Evolutionary conservation across 495 filamentous ascomycete genomes (phyloP).

Genomic region (Podospora comata): DNA sequence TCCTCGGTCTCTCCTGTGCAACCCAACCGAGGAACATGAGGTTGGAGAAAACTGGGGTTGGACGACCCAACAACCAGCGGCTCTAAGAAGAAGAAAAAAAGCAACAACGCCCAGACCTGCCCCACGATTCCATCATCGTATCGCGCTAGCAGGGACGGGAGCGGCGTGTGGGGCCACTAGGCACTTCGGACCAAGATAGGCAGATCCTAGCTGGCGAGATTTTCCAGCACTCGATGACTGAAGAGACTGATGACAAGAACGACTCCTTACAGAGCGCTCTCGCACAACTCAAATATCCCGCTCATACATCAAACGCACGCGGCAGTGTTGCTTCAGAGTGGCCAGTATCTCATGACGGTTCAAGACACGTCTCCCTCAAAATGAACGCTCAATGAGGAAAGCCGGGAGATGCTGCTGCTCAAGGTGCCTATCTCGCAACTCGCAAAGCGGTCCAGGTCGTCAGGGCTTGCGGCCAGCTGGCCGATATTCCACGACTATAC

Average conservation of each 20-base stretch:
- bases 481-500: not conserved
- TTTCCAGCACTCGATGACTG: not conserved
- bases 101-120: slow-evolving; percentile 14
- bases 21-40: not conserved
- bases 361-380: not conserved
- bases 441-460: not conserved
- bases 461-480: not conserved
- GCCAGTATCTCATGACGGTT: slow-evolving; percentile 6
- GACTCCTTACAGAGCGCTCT: not conserved
- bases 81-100: slow-evolving; percentile 18
- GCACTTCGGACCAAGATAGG: slow-evolving; percentile 16
- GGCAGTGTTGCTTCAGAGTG: not conserved
- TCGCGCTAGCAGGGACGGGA: not conserved
- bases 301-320: not conserved
- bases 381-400: slow-evolving; percentile 7
- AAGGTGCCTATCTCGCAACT: not conserved
- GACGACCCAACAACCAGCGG: slow-evolving; percentile 18
- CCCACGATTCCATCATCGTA: slow-evolving; percentile 18
- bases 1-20: not conserved
- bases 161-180: slow-evolving; percentile 22
- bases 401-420: not conserved
- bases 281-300: not conserved
- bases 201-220: not conserved
- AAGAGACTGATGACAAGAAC: not conserved
- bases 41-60: slow-evolving; percentile 29